These are phyloP conservation scores for Euphorbia corollata DNA, from an alignment of 441 rosid genomes.

Conservation along the genomic window DNA sequence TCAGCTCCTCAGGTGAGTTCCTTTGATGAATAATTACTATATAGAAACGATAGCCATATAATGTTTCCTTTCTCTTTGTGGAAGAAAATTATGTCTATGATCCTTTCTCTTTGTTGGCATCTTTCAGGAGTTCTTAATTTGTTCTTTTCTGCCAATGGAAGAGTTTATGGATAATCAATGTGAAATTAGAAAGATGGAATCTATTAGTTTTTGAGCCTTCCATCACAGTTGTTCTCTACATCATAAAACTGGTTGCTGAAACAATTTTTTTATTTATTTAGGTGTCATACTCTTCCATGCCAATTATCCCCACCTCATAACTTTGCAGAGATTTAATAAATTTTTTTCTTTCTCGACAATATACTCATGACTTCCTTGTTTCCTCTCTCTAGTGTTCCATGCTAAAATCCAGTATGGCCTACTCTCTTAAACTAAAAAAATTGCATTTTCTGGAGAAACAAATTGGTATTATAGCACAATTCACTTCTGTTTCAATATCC, in stretches of 20 bases:
- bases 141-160: background rate
- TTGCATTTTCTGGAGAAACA: slow-evolving; percentile 9
- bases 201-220: background rate
- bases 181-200: background rate
- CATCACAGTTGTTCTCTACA: background rate
- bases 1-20: slow-evolving; percentile 69
- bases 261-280: background rate
- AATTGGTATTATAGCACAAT: background rate
- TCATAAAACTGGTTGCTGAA: background rate
- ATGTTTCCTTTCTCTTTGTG: background rate
- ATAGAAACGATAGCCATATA: background rate
- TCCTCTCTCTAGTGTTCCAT: background rate
- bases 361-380: background rate
- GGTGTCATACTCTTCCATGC: background rate
- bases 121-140: background rate
- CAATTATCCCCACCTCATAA: background rate
- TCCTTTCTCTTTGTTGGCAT: background rate
- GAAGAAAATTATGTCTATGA: background rate
- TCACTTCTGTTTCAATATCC: background rate
- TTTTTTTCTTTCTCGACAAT: background rate
- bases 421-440: background rate
- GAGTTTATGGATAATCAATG: background rate
- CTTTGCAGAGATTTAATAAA: background rate
- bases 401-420: slow-evolving; percentile 3
- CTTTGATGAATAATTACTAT: slow-evolving; percentile 8